Evolutionary conservation across 1,139 yeast genomes (phyloP).

Genomic region (Scheffersomyces segobiensis): DNA sequence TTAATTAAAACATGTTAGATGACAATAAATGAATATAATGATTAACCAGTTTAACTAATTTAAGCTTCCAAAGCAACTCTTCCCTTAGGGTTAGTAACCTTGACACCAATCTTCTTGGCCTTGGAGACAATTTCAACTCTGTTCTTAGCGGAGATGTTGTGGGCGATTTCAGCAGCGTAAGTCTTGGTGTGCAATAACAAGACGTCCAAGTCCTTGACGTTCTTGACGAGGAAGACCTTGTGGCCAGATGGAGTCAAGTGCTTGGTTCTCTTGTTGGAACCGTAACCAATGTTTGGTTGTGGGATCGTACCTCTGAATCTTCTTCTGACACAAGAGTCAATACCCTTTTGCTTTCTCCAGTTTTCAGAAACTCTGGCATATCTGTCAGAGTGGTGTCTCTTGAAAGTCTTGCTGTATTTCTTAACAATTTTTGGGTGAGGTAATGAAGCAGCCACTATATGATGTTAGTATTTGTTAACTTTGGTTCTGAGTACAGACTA

Average conservation of each 20-base stretch:
- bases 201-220: constrained; percentile 91
- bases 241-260: constrained; percentile 96
- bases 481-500: neutral
- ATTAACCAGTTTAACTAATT: constrained; percentile 18
- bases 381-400: constrained; percentile 99
- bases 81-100: constrained; percentile 99
- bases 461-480: constrained; percentile 12
- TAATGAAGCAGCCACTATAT: constrained; percentile 86
- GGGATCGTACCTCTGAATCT: constrained; percentile 99
- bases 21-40: neutral
- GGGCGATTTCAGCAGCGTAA: constrained; percentile 99
- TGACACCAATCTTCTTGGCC: constrained; percentile 98
- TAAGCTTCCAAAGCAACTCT: constrained; percentile 98
- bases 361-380: constrained; percentile 96
- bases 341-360: constrained; percentile 99
- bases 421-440: constrained; percentile 99
- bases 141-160: constrained; percentile 97
- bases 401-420: constrained; percentile 98
- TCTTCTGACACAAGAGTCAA: constrained; percentile 99
- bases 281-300: constrained; percentile 99
- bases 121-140: constrained; percentile 94
- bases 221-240: constrained; percentile 93
- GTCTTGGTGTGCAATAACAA: constrained; percentile 96
- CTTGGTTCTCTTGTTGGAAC: constrained; percentile 99
- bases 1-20: neutral